Evolutionary conservation across 768 basidiomycete genomes (phyloP).

Genomic region (Gymnopilus junonius): DNA sequence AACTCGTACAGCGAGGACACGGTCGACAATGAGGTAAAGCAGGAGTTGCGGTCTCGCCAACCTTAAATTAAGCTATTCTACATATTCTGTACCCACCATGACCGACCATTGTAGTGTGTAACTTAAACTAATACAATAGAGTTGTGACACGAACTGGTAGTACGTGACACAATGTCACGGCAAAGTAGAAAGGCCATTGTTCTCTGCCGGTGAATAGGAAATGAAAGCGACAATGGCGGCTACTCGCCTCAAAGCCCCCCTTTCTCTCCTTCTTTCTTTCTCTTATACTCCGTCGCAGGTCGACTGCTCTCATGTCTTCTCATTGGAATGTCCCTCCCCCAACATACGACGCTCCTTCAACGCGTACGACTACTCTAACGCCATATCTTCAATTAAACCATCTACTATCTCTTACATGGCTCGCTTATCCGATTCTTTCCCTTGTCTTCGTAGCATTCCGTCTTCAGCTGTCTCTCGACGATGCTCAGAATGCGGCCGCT

Average conservation of each 20-base stretch:
- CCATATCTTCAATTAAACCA: constrained; percentile 87
- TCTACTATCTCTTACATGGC: constrained; percentile 86
- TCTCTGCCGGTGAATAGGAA: constrained; percentile 13
- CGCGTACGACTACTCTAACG: constrained; percentile 51
- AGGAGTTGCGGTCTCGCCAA: constrained; percentile 32
- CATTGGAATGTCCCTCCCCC: constrained; percentile 53
- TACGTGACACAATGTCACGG: constrained; percentile 10
- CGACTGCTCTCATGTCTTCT: constrained; percentile 40
- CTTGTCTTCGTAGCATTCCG: constrained; percentile 88
- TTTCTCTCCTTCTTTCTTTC: constrained; percentile 17
- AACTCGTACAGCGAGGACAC: constrained; percentile 22
- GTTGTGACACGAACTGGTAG: background rate
- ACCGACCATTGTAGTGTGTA: background rate
- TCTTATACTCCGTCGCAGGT: constrained; percentile 49
- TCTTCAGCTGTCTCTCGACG: constrained; percentile 71
- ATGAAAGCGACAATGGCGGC: constrained; percentile 9
- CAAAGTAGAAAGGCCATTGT: constrained; percentile 10
- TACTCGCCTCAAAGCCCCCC: constrained; percentile 12
- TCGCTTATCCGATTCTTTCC: constrained; percentile 90
- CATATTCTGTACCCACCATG: constrained; percentile 9
- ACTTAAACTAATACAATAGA: background rate
- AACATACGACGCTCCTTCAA: constrained; percentile 57
- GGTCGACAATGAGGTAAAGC: constrained; percentile 22
- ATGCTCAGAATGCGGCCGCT: constrained; percentile 67
- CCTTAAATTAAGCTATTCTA: constrained; percentile 15